These are phyloP conservation scores for Colletotrichum sp. DNA, from an alignment of 2,329 filamentous ascomycete genomes.

Conservation along the genomic window DNA sequence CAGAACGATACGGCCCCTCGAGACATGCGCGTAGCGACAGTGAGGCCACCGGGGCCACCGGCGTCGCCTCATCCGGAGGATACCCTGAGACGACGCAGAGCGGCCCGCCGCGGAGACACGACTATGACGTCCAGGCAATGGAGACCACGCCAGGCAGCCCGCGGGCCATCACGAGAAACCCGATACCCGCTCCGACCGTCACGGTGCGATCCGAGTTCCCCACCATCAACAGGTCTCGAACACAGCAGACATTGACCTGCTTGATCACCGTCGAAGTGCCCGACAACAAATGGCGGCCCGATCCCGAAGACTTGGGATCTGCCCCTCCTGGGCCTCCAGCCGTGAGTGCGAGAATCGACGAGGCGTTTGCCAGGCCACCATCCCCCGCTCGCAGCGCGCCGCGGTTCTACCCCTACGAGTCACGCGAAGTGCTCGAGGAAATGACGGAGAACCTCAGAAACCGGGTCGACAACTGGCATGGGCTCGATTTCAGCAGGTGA, in stretches of 20 bases:
- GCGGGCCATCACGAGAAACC: slow-evolving; percentile 75
- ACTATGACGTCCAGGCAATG: slow-evolving; percentile 97
- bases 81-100: slow-evolving; percentile 80
- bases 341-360: slow-evolving; percentile 51
- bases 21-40: slow-evolving; percentile 80
- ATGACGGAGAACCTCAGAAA: slow-evolving; percentile 84
- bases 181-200: slow-evolving; percentile 89
- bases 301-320: slow-evolving; percentile 78
- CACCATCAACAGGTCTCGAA: slow-evolving; percentile 87
- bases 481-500: slow-evolving; percentile 84
- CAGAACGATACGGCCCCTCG: slow-evolving; percentile 51
- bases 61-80: slow-evolving; percentile 76
- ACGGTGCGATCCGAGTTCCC: slow-evolving; percentile 97
- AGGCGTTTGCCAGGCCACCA: slow-evolving; percentile 59
- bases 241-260: slow-evolving; percentile 94
- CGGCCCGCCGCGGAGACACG: slow-evolving; percentile 76
- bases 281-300: slow-evolving; percentile 87
- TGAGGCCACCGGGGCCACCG: slow-evolving; percentile 75
- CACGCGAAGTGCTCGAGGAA: slow-evolving; percentile 77
- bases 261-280: slow-evolving; percentile 93
- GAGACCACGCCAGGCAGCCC: slow-evolving; percentile 83
- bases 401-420: slow-evolving; percentile 74
- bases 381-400: slow-evolving; percentile 64
- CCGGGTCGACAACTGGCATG: slow-evolving; percentile 99
- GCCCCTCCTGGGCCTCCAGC: slow-evolving; percentile 48